A percentile compares a stretch with the other conserved stretches of the same genome.
Conservation (phyloP, 2,329 filamentous ascomycete genomes). For the Xylariaceae sp. region DNA sequence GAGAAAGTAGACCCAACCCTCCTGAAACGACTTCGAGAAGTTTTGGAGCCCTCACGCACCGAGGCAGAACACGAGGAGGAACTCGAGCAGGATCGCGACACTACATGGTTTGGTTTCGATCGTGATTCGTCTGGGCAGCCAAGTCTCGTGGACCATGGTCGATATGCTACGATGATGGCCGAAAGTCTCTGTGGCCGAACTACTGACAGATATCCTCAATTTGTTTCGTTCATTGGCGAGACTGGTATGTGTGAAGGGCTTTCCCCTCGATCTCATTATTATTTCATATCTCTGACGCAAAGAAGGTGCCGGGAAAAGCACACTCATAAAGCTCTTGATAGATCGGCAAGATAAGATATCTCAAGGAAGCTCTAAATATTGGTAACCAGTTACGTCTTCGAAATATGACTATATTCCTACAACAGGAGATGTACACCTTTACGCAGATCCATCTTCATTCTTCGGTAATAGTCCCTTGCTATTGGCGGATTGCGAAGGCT, state of each 20-base stretch:
- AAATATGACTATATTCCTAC: constrained; percentile 40
- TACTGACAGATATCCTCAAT: constrained; percentile 32
- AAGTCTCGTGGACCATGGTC: constrained; percentile 33
- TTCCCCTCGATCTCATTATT: no score
- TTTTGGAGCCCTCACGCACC: constrained; percentile 29
- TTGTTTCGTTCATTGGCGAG: constrained; percentile 43
- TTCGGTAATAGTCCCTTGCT: constrained; percentile 39
- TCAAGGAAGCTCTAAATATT: constrained; percentile 28
- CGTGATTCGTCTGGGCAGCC: constrained; percentile 29
- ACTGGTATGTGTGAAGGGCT: constrained; percentile 34
- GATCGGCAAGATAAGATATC: constrained; percentile 30
- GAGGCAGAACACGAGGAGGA: constrained; percentile 31
- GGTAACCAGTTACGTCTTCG: constrained; percentile 43
- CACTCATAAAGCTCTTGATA: constrained; percentile 46
- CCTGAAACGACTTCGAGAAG: constrained; percentile 29
- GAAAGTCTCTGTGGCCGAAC: constrained; percentile 26
- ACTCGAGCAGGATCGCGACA: constrained; percentile 30
- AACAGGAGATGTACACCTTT: constrained; percentile 49
- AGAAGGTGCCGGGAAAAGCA: constrained; percentile 47
- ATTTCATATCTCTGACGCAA: no score
- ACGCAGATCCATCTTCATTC: constrained; percentile 43
- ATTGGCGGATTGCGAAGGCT: constrained; percentile 50
- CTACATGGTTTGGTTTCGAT: constrained; percentile 32
- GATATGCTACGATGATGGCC: constrained; percentile 41
- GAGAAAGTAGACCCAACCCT: constrained; percentile 30